Evolutionary conservation across 805 yeast species (phyloP).

Genomic region (Candida sithepensis): DNA sequence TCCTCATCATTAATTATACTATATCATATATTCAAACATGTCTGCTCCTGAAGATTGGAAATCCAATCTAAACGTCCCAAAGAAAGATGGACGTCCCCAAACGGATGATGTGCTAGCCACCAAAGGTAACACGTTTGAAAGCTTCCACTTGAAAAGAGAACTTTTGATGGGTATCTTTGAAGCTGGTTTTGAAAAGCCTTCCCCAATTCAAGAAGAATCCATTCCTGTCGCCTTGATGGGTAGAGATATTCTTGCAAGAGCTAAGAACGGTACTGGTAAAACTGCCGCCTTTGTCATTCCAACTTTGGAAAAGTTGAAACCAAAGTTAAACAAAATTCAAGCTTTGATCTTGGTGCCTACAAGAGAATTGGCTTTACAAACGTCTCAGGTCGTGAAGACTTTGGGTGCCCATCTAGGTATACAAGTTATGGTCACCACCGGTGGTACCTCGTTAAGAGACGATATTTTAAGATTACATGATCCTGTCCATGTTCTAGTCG

Average conservation of each 20-base stretch:
- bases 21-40: no score
- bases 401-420: slow-evolving; percentile 90
- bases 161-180: slow-evolving; percentile 97
- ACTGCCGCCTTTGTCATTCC: slow-evolving; percentile 98
- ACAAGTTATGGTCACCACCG: slow-evolving; percentile 96
- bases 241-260: slow-evolving; percentile 93
- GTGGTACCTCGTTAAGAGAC: slow-evolving; percentile 92
- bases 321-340: slow-evolving; percentile 80
- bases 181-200: slow-evolving; percentile 97
- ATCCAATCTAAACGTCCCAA: slow-evolving; percentile 66
- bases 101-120: slow-evolving; percentile 94
- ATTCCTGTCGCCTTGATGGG: slow-evolving; percentile 95
- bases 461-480: slow-evolving; percentile 91
- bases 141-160: slow-evolving; percentile 87
- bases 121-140: slow-evolving; percentile 88
- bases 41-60: slow-evolving; percentile 60
- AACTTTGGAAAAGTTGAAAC: slow-evolving; percentile 81
- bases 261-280: slow-evolving; percentile 98
- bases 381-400: slow-evolving; percentile 95
- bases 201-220: slow-evolving; percentile 96
- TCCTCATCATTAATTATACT: no score
- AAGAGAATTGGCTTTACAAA: slow-evolving; percentile 95
- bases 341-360: slow-evolving; percentile 94
- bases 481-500: slow-evolving; percentile 90
- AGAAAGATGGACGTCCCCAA: slow-evolving; percentile 89